Evolutionary conservation across 1,284 basidiomycete species (phyloP).

Genomic region (Athelia psychrophila): DNA sequence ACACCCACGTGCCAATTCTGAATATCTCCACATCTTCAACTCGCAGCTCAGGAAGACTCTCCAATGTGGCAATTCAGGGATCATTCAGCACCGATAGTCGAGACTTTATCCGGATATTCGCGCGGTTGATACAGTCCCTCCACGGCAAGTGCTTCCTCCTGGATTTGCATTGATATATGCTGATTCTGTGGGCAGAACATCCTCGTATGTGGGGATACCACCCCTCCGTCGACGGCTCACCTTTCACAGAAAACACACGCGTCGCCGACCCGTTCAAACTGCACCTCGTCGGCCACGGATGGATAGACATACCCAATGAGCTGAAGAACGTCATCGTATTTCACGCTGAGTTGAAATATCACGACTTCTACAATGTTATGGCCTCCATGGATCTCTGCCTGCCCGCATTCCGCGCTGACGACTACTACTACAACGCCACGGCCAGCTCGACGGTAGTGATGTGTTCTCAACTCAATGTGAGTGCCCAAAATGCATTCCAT

Average conservation of each 20-base stretch:
- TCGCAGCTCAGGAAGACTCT: conserved; percentile 19
- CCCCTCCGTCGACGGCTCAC: conserved; percentile 24
- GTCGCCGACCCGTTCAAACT: conserved; percentile 27
- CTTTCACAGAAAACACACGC: conserved; percentile 21
- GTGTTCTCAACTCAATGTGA: conserved; percentile 31
- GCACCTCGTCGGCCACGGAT: conserved; percentile 30
- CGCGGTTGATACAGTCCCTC: conserved; percentile 26
- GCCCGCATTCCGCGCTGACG: conserved; percentile 28
- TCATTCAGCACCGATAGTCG: conserved; percentile 28
- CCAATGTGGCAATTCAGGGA: conserved; percentile 36
- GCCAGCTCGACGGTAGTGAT: conserved; percentile 38
- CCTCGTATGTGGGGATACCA: conserved; percentile 33
- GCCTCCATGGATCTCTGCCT: conserved; percentile 34
- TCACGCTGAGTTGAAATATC: conserved; percentile 27
- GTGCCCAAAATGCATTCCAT: conserved; percentile 4
- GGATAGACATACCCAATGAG: conserved; percentile 27
- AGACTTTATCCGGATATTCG: conserved; percentile 30
- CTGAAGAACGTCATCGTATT: conserved; percentile 29
- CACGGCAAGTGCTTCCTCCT: conserved; percentile 13
- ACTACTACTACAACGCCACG: conserved; percentile 26
- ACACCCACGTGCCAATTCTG: conserved; percentile 33
- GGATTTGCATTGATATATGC: background rate
- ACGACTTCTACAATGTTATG: conserved; percentile 32
- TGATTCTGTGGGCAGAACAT: conserved; percentile 21
- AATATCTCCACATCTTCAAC: conserved; percentile 25